These are phyloP conservation scores for Castanea sativa DNA, from an alignment of 306 rosid genomes.

Conservation along the genomic window DNA sequence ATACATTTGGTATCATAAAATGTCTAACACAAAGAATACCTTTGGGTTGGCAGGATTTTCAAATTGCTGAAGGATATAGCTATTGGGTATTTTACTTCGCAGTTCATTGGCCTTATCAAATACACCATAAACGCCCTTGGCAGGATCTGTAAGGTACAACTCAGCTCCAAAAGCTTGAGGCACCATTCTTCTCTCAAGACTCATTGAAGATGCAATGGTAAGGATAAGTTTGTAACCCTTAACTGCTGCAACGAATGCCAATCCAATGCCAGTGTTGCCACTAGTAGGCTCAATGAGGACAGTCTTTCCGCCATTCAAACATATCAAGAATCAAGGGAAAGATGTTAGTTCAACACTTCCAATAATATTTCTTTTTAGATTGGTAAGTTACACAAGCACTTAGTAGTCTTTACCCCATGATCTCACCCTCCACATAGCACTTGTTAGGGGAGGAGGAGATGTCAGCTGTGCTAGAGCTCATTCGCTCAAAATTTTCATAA, in stretches of 20 bases:
- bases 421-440: no score
- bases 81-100: conserved; percentile 46
- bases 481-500: not conserved
- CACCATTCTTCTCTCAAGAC: conserved; percentile 69
- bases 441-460: no score
- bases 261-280: conserved; percentile 89
- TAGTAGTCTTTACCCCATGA: no score
- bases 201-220: conserved; percentile 16
- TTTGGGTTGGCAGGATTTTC: conserved; percentile 54
- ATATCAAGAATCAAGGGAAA: conserved; percentile 16
- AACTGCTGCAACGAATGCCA: conserved; percentile 73
- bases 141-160: conserved; percentile 62
- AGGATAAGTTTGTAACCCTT: conserved; percentile 34
- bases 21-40: conserved; percentile 31
- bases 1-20: not conserved
- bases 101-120: conserved; percentile 58
- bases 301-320: conserved; percentile 47
- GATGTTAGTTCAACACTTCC: conserved; percentile 3
- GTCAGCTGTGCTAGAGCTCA: no score
- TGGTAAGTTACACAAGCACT: no score
- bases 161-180: conserved; percentile 82
- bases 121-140: conserved; percentile 50
- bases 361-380: no score
- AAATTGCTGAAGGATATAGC: conserved; percentile 29
- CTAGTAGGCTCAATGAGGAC: conserved; percentile 73